Evolutionary conservation across 108 stramenopile species (phyloP).

Genomic region (Skeletonema potamos): DNA sequence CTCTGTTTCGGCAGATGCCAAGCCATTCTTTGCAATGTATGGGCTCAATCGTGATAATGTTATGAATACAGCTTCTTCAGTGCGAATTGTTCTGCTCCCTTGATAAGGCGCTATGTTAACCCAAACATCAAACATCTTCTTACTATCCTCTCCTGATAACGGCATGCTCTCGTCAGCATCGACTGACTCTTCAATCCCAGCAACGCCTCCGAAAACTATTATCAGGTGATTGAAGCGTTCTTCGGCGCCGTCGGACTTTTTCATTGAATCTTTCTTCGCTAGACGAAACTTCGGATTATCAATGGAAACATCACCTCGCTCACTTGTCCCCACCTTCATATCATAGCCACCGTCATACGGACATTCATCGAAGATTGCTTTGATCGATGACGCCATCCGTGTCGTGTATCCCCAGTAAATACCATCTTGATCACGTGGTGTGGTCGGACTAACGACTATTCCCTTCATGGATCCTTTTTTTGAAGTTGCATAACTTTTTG

Average conservation of each 20-base stretch:
- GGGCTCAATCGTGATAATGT: slow-evolving; percentile 72
- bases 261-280: slow-evolving; percentile 27
- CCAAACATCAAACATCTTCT: slow-evolving; percentile 90
- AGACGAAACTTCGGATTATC: slow-evolving; percentile 79
- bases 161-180: slow-evolving; percentile 90
- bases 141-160: slow-evolving; percentile 80
- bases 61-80: slow-evolving; percentile 89
- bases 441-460: slow-evolving; percentile 77
- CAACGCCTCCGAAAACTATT: slow-evolving; percentile 95
- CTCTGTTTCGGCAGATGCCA: slow-evolving; percentile 4
- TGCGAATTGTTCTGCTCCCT: slow-evolving; percentile 87
- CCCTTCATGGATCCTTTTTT: slow-evolving; percentile 56
- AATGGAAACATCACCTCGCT: slow-evolving; percentile 82
- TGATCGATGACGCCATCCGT: slow-evolving; percentile 83
- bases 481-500: slow-evolving; percentile 46
- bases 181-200: slow-evolving; percentile 95
- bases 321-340: slow-evolving; percentile 93
- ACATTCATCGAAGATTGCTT: slow-evolving; percentile 86
- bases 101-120: slow-evolving; percentile 86
- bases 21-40: slow-evolving; percentile 57
- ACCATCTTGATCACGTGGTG: slow-evolving; percentile 87
- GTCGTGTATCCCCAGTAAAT: slow-evolving; percentile 97
- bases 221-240: slow-evolving; percentile 75
- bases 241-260: slow-evolving; percentile 21
- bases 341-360: slow-evolving; percentile 92